A percentile compares a stretch with the other conserved stretches of the same genome.
phyloP scores from a whole-genome alignment of 148 eudicot genomes.

The Rhododendron kiyosumense region DNA sequence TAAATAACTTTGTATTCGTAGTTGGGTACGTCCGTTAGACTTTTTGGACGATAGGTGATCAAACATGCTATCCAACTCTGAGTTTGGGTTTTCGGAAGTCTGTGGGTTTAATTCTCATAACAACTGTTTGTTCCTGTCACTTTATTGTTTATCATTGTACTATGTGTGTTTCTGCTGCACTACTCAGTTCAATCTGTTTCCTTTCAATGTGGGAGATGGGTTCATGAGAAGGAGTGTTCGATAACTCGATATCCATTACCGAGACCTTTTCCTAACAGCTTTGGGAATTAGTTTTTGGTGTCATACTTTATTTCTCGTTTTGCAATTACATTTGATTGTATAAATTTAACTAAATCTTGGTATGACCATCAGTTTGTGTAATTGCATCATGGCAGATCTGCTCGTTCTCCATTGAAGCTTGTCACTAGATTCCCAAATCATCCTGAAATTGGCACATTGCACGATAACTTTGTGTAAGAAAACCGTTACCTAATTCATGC shows the following conservation, averaged over 20 bases:
- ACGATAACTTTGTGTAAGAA: constrained; percentile 89
- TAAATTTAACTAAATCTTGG: not conserved
- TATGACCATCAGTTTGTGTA: not conserved
- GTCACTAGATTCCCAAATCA: constrained; percentile 55
- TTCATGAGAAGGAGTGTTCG: not conserved
- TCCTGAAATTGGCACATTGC: constrained; percentile 81
- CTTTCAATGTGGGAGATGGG: not conserved
- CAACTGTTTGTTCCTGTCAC: not conserved
- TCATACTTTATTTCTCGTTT: not conserved
- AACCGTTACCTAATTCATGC: constrained; percentile 8
- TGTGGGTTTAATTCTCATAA: not conserved
- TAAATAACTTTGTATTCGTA: not conserved
- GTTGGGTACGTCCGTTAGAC: not conserved
- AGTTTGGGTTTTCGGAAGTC: not conserved
- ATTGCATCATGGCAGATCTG: constrained; percentile 45
- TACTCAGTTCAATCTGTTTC: not conserved
- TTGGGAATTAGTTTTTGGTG: not conserved
- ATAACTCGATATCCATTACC: not conserved
- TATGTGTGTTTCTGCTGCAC: not conserved
- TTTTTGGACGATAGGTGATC: not conserved
- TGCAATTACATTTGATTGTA: not conserved
- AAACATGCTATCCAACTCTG: not conserved
- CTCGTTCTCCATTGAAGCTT: constrained; percentile 67
- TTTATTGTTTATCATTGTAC: not conserved
- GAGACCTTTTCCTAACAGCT: not conserved